Percentiles rank a stretch among this genome's conserved stretches.
Conservation (phyloP, 2,329 filamentous ascomycete species). For the Microcyclospora pomicola region DNA sequence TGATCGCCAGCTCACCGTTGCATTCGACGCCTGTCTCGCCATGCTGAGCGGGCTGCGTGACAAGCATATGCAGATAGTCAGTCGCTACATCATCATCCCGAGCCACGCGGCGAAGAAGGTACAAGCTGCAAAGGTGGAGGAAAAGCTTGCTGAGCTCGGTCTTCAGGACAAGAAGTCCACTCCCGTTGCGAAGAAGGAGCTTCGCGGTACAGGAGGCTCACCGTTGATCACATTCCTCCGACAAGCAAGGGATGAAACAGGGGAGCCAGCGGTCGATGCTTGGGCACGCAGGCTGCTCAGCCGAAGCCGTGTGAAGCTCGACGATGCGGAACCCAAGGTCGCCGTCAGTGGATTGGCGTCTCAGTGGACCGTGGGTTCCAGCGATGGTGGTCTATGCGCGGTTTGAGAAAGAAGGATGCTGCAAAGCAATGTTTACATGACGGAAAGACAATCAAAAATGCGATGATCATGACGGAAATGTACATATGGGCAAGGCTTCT, state of each 20-base stretch:
- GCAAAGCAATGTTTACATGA: no score
- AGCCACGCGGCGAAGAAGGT: constrained; percentile 50
- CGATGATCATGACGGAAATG: no score
- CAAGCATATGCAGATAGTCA: constrained; percentile 92
- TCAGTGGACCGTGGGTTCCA: no score
- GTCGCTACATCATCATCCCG: constrained; percentile 85
- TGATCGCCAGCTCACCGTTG: constrained; percentile 56
- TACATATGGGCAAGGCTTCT: no score
- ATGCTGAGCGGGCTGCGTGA: constrained; percentile 70
- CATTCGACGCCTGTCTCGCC: constrained; percentile 81
- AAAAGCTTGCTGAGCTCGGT: constrained; percentile 1
- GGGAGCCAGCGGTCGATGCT: constrained; percentile 67
- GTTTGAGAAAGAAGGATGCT: no score
- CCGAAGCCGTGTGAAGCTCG: no score
- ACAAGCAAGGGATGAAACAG: constrained; percentile 90
- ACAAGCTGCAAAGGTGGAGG: constrained; percentile 21
- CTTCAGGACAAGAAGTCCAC: constrained; percentile 19
- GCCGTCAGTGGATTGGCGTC: no score
- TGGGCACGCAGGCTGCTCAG: constrained; percentile 34
- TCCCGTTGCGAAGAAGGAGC: constrained; percentile 41
- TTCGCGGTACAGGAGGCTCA: constrained; percentile 86
- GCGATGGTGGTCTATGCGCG: no score
- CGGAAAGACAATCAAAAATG: no score
- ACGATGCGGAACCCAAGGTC: no score
- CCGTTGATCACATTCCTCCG: constrained; percentile 91